These are phyloP conservation scores for Paramecium primaurelia DNA, from an alignment of 73 alveolate species.

Conservation along the genomic window DNA sequence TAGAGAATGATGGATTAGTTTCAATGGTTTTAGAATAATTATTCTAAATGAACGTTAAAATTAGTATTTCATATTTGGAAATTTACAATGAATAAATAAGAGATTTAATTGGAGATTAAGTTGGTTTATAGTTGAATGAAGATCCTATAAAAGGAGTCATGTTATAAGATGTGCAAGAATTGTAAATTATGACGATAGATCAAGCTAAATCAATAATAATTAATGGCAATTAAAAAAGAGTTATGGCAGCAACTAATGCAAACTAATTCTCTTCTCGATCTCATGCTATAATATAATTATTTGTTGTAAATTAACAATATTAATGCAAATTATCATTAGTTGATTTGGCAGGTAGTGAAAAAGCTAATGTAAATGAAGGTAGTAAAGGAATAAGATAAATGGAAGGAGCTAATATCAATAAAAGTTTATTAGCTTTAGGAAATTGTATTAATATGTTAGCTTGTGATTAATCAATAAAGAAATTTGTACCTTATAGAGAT, in stretches of 20 bases:
- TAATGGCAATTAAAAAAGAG: constrained; percentile 86
- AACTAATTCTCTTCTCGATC: constrained; percentile 89
- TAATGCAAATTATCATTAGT: constrained; percentile 84
- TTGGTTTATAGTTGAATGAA: constrained; percentile 87
- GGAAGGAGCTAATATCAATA: constrained; percentile 96
- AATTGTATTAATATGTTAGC: constrained; percentile 92
- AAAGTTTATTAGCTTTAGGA: constrained; percentile 87
- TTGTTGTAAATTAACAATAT: constrained; percentile 70
- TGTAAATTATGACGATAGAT: constrained; percentile 49
- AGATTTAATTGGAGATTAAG: constrained; percentile 77
- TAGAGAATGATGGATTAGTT: constrained; percentile 81
- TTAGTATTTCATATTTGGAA: constrained; percentile 92
- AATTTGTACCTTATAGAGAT: constrained; percentile 91
- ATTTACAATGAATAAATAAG: constrained; percentile 96
- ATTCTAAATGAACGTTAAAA: constrained; percentile 78
- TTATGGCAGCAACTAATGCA: constrained; percentile 94
- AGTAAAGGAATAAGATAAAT: constrained; percentile 90
- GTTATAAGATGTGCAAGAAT: constrained; percentile 72
- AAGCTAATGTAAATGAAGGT: constrained; percentile 85
- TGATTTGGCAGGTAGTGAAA: constrained; percentile 98
- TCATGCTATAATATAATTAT: constrained; percentile 92
- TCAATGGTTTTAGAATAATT: constrained; percentile 92
- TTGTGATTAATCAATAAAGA: constrained; percentile 82
- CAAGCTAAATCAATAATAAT: constrained; percentile 80
- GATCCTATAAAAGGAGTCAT: constrained; percentile 91